Evolutionary conservation across 1,284 basidiomycete species (phyloP), one percentile per base, ranked within the genome.

Genomic region (Rugosomyces carneus): DNA sequence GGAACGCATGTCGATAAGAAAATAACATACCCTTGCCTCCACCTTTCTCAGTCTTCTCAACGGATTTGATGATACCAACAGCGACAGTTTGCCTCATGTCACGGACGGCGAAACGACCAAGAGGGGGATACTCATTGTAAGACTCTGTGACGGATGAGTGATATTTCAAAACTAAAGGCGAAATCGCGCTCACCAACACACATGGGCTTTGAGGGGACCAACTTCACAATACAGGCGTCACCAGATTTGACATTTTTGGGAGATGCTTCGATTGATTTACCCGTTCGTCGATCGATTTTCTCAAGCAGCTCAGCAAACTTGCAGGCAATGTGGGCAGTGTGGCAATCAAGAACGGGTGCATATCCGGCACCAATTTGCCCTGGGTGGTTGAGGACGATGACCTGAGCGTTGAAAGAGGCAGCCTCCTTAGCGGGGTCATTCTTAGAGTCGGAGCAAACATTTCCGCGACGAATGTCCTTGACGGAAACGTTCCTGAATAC

Each of bases 331-430:
- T 97, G 95, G 67, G 95, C 93, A 57, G 95, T 99, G 86, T 99
- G 95, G 78, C 95, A 99, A 79, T 99, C 95, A 60, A 99, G 87
- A 53, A 99, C 95, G 51, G 95, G 95, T 45, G 95, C 92, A 71
- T 96, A 95, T 59, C 93, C 93, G 62, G 91, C 91, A 75, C 92
- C 89, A 68, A 99, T 98, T 75, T 99, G 96, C 80, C 96, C 96
- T 53, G 96, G 96, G 87, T 99, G 96, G 84, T 99, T 99, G 72
- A 99, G 89, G 69, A 99, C 92, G 69, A 99, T 99, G 78, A 99
- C 96, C 82, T 99, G 95, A 58, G 95, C 95, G 72, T 89, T 95
- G 92, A 99, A 99, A 52, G 94, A 97, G 56, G 92, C 93, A 60
- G 96, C 93, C 78, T 98, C 95, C 84, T 93, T 94, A 58, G 96